Evolutionary conservation across 148 eudicot species (phyloP), one percentile per base, ranked within the genome.

Genomic region (Persicaria tinctoria): DNA sequence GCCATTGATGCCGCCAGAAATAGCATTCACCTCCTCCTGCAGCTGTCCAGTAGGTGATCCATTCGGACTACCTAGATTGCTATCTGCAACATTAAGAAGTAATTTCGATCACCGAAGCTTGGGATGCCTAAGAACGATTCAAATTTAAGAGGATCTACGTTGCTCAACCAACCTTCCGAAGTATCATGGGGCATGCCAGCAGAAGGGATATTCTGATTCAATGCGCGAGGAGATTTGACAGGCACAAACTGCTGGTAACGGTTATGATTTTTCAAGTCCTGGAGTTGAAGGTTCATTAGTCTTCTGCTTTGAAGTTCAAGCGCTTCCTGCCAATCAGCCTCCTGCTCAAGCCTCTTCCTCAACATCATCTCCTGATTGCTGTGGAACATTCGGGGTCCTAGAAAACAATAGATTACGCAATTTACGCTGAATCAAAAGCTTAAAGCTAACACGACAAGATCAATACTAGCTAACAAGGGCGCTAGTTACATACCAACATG

Each of bases 321-420:
- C 32, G 97, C 93, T 74, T 89, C 91, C 56, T 89, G 92, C 76
- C 88, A 77, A 57, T 90, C 94, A 18, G 89, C 93, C 75, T 90
- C 86, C 81, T 93, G 89, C 82, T 91, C 98, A 59, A 93, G 70
- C 83, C 91, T 93, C 78, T 90, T 89, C 84, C 87, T 84, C 86
- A 91, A 86, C 77, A 91, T 32, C 78, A 88, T 82, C 77, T 93
- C 92, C 56, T 89, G 97, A n/a, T 82, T 64, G 57, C 82, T 59
- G 23, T 59, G 78, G 57, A 83, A 81, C 92, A 91, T 88, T 68
- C 91, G 87, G 23, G 86, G 75, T 13, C 95, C 97, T 90, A 54
- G 73, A 46, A 23, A 47, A 13, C 27, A 23, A 23, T 23, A 23
- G 27, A 45, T 59, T 12, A 60, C 44, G 23, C 20, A 20, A 55